phyloP scores from a whole-genome alignment of 2,329 filamentous ascomycete species.

The Talaromyces sp. region DNA sequence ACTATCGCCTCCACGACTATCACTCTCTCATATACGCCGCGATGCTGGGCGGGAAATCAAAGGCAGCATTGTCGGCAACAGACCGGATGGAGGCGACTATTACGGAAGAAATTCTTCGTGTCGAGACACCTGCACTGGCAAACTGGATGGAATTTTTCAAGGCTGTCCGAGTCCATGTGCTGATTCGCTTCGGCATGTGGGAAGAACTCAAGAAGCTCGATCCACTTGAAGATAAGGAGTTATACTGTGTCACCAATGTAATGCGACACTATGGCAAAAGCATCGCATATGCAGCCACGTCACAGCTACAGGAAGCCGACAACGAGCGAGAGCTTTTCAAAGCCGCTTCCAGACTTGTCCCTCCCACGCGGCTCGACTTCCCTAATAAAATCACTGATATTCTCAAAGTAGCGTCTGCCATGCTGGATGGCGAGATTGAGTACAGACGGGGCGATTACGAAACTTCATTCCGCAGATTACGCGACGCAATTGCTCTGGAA shows the following conservation, averaged over 20 bases:
- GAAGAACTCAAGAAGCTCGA: conserved; percentile 12
- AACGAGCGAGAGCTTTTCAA: conserved; percentile 48
- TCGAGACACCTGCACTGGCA: conserved; percentile 13
- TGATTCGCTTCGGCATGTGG: conserved; percentile 15
- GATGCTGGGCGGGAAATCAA: conserved; percentile 65
- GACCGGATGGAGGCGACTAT: conserved; percentile 55
- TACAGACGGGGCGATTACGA: conserved; percentile 57
- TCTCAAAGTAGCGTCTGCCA: conserved; percentile 53
- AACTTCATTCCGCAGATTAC: conserved; percentile 53
- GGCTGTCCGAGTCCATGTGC: conserved; percentile 9
- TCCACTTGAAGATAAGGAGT: conserved; percentile 33
- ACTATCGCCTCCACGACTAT: conserved; percentile 68
- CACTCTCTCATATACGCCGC: conserved; percentile 70
- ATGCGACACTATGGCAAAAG: conserved; percentile 62
- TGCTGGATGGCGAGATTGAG: conserved; percentile 60
- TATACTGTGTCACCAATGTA: conserved; percentile 65
- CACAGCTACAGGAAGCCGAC: conserved; percentile 41
- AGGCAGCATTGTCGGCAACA: conserved; percentile 56
- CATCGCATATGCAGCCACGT: conserved; percentile 57
- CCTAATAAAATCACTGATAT: conserved; percentile 61
- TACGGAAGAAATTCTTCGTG: conserved; percentile 53
- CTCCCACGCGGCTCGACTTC: conserved; percentile 57
- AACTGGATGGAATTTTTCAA: conserved; percentile 15
- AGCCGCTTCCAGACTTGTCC: conserved; percentile 48
- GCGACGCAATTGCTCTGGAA: conserved; percentile 52